Percentiles rank a stretch among this genome's conserved stretches.
Conservation (phyloP, 2,329 filamentous ascomycete species). For the Diaporthe citri region DNA sequence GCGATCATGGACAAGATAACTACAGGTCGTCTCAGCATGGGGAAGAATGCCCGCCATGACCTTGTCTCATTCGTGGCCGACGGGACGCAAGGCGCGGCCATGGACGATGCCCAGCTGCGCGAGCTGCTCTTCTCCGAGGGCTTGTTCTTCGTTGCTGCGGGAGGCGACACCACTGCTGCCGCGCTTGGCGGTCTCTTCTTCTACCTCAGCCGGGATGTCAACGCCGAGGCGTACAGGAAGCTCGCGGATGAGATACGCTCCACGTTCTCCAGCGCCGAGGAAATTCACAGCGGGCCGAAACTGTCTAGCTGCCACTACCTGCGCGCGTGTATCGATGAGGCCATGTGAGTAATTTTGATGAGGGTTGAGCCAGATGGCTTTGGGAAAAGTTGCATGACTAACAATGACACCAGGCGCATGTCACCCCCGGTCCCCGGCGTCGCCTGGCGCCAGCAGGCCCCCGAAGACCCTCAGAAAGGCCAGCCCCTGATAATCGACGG, state of each 20-base stretch:
- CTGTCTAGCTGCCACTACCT: slow-evolving; percentile 6
- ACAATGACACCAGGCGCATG: neutral
- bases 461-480: neutral
- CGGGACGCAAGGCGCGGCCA: neutral
- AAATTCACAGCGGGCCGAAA: neutral
- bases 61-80: neutral
- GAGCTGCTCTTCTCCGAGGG: neutral
- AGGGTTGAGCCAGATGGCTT: neutral
- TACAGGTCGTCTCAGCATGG: neutral
- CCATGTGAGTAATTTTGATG: slow-evolving; percentile 11
- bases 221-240: neutral
- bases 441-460: slow-evolving; percentile 6
- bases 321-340: slow-evolving; percentile 9
- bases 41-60: neutral
- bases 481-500: slow-evolving; percentile 20
- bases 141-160: neutral
- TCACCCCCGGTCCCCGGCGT: neutral
- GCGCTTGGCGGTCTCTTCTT: neutral
- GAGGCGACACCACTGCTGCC: slow-evolving; percentile 8
- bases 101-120: neutral
- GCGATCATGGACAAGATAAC: neutral
- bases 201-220: neutral
- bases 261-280: neutral
- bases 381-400: neutral
- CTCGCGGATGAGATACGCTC: neutral